Percentiles rank a stretch among this genome's conserved stretches.
Conservation (phyloP, 768 basidiomycete genomes). For the Podaxis sp. region DNA sequence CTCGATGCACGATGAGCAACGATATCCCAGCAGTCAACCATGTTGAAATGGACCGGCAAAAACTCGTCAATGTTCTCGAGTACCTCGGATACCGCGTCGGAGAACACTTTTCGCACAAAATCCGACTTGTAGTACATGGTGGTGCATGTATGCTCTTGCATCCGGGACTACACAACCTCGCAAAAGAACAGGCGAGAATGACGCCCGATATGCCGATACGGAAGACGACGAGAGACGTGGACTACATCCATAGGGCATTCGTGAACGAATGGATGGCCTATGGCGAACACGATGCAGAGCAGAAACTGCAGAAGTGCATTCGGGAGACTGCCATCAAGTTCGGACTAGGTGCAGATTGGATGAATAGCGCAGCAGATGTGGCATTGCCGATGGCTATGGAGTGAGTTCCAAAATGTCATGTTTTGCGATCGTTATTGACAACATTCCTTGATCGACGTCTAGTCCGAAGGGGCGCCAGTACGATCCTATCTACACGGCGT, state of each 20-base stretch:
- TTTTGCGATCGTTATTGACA: neutral
- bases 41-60: conserved; percentile 37
- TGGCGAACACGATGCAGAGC: conserved; percentile 51
- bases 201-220: conserved; percentile 36
- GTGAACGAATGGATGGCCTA: conserved; percentile 46
- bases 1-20: neutral
- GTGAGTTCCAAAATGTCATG: conserved; percentile 36
- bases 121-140: conserved; percentile 67
- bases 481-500: conserved; percentile 61
- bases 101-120: conserved; percentile 43
- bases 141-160: conserved; percentile 77
- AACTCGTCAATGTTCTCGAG: conserved; percentile 45
- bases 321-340: conserved; percentile 48
- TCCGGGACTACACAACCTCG: conserved; percentile 33
- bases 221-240: conserved; percentile 62
- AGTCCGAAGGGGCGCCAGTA: conserved; percentile 33
- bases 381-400: conserved; percentile 65
- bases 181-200: conserved; percentile 26
- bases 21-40: conserved; percentile 31
- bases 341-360: conserved; percentile 64
- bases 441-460: neutral
- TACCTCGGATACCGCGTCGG: conserved; percentile 49
- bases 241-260: conserved; percentile 65
- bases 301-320: conserved; percentile 57
- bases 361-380: conserved; percentile 74